Evolutionary conservation across 306 rosid genomes (phyloP), one percentile per base, ranked within the genome.

Genomic region (Cicer judaicum): DNA sequence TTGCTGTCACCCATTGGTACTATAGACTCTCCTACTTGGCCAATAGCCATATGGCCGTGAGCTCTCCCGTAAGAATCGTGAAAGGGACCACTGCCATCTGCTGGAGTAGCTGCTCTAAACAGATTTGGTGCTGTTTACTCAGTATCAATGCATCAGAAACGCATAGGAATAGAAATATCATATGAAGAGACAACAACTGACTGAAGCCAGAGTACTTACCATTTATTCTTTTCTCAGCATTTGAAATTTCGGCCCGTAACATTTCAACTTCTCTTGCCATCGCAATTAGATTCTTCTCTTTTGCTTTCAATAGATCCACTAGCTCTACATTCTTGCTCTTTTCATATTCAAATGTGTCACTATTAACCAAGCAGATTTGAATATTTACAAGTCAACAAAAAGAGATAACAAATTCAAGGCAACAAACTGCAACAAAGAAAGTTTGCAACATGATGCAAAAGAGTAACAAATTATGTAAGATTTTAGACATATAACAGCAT

Each of bases 201-300:
- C 49, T 63, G 72, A 69, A 69, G 64, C 59, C 36, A 76, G 72
- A 68, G 75, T 24, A 76, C 47, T 84, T 89, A 94, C 99, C 95
- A 14, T 81, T 80, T 63, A 56, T 85, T 77, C 87, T 88, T 75
- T 82, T 91, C 78, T 93, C 93, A 7, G 78, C 85, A 46, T 86
- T 89, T 57, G 54, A 77, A 79, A 89, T 85, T 82, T 91, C 91
- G 3, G 83, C 78, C 16, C 91, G 87, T 67, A 94, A 76, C 76
- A 76, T 84, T 76, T 91, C 96, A 54, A 91, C 89, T 86, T 94
- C 97, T 76, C 85, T 85, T n/a, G 93, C 93, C 89, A 88, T 87
- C 2, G 76, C 88, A 60, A 90, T 82, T 16, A 94, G 84, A 57
- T 88, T 84, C 87, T 83, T 86, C 90, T 94, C 99, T 82, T 86